Evolutionary conservation across 441 rosid species (phyloP).

Genomic region (Populus hybrid): DNA sequence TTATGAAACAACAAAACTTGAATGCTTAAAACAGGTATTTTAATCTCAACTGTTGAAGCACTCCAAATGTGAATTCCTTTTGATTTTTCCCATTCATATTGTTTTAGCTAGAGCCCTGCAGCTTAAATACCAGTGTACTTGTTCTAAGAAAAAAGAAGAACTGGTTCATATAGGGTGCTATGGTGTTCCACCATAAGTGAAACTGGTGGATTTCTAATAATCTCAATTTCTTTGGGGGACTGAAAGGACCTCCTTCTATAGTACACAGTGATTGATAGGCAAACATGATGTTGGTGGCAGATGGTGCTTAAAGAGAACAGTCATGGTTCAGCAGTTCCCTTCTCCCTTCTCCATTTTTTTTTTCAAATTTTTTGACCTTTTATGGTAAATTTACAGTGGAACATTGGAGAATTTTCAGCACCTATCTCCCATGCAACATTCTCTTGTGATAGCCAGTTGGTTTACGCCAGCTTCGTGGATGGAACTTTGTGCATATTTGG

Average conservation of each 20-base stretch:
- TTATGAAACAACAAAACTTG: constrained; percentile 40
- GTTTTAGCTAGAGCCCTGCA: neutral
- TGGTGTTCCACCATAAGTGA: neutral
- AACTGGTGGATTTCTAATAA: neutral
- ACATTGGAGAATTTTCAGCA: constrained; percentile 33
- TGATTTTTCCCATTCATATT: neutral
- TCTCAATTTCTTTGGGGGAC: neutral
- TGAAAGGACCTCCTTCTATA: no score
- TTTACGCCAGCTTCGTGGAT: constrained; percentile 47
- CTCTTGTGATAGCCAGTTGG: constrained; percentile 59
- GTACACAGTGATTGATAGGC: neutral
- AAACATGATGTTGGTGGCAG: neutral
- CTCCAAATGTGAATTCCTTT: neutral
- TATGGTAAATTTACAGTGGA: constrained; percentile 36
- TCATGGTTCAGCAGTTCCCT: neutral
- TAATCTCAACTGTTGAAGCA: neutral
- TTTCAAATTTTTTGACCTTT: neutral
- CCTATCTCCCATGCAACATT: constrained; percentile 49
- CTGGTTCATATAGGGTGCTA: neutral
- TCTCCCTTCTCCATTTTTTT: neutral
- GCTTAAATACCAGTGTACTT: neutral
- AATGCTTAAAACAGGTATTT: constrained; percentile 42
- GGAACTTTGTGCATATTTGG: constrained; percentile 40
- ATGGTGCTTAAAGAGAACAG: neutral
- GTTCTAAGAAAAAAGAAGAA: neutral